Base-by-base conservation (phyloP, 2,329 filamentous ascomycete species). In the Aureobasidium pullulans region DNA sequence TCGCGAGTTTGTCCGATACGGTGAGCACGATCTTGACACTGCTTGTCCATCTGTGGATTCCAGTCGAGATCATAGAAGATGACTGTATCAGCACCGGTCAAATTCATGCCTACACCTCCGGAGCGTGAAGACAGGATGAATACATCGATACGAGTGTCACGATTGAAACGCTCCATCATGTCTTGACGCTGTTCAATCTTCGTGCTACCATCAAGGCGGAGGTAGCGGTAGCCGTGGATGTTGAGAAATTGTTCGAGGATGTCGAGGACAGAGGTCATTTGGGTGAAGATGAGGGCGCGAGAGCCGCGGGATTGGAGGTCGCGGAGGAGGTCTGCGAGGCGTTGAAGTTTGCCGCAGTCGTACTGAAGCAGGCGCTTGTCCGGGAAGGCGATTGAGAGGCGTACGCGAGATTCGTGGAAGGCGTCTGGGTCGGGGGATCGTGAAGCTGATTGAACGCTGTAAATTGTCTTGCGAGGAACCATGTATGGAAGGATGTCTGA, bases 41-140 rank as follows among this genome's bases (percentile, higher is more conserved):
- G 94, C 73, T 96, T 96, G 77, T 99, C 94, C 94, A 99, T 99
- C 54, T 95, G 94, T 0, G 94, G 94, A 68, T 99, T 99, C 95
- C 95, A 99, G 71, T 99, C 94, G 61, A 97, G 86, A 69, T 99
- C 94, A 74, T 97, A 99, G 73, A 99, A 99, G 65, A 99, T 96
- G 67, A 99, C 94, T 0, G 92, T 96, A 72, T 97, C 94, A 5
- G 94, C 94, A 50, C 94, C 94, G 0, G 93, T 97, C 44, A 99
- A 80, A 68, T 99, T 99, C 77, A 99, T 96, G 60, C 94, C 94
- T 0, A 99, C 79, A 59, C 94, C 94, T 65, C 94, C 94, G 0
- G 94, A 96, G 60, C 94, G 85, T 52, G 91, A 96, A 0, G 93
- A 97, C 5, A 99, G 77, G 67, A 99, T 99, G 76, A 99, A 99